Evolutionary conservation across 2,329 filamentous ascomycete species (phyloP), one percentile per base, ranked within the genome.

Genomic region (Cytospora leucostoma): DNA sequence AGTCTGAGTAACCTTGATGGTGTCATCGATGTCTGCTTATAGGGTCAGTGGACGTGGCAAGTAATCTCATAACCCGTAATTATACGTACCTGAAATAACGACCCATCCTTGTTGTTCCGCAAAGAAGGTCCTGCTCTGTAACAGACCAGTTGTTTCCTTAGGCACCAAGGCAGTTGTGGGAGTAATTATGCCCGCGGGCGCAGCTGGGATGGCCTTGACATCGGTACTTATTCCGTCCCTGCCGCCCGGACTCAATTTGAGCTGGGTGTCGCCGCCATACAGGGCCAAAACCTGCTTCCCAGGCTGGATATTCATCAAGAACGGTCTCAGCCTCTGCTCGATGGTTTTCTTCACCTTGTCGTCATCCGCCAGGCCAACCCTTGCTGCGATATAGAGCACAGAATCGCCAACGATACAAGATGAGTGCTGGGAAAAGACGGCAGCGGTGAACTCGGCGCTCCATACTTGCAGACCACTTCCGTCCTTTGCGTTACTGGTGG

Each of bases 1-100:
- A 0, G 94, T 97, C 74, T 90, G 82, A 0, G 94, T 97, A 68
- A 93, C 80, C 76, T 98, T 97, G 80, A 98, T 96, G 0, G 93
- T 97, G 76, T 98, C 94, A 72, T 98, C 95, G 68, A 98, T 86
- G 70, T 98, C 94, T 88, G 56, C 38, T 17, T 21, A 38, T 19
- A 12, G 49, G 50, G 15, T 56, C 13, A 58, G 60, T 19, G 21
- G 13, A 8, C 37, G 33, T 2, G 4, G 10, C 8, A 27, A 32
- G 15, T 13, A 27, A 27, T 2, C 21, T 33, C 60, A 0, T 33
- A 17, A 27, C n/a, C n/a, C n/a, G n/a, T n/a, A 21, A 13, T 2
- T 15, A 15, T n/a, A 44, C 77, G 58, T 75, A 88, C 86, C 86
- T 47, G 90, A 94, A 67, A 97, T 88, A 13, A 98, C 78, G 13